Conservation (phyloP, 176 grass and related monocot species). For the Juncus effusus region DNA sequence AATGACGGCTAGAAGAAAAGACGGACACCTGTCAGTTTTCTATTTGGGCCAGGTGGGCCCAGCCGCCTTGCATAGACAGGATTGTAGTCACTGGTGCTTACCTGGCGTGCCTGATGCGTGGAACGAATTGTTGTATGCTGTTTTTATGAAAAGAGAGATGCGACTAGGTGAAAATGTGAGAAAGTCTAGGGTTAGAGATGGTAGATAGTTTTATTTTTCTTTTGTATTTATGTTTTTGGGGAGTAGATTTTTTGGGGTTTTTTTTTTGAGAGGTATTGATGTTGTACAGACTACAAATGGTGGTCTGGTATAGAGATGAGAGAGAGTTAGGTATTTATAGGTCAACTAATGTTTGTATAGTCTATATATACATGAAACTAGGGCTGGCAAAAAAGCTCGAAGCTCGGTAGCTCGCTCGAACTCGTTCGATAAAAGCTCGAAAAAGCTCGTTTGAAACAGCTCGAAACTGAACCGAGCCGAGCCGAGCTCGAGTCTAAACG, state of each 20-base stretch:
- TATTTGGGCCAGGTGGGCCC: constrained; percentile 47
- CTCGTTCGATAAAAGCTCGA: too few species aligned
- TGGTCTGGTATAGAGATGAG: constrained; percentile 14
- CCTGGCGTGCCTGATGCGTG: constrained; percentile 91
- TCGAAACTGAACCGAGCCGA: too few species aligned
- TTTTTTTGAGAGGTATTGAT: not conserved
- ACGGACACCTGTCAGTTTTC: constrained; percentile 71
- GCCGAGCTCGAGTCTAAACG: too few species aligned
- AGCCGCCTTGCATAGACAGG: constrained; percentile 59
- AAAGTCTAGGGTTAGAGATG: not conserved
- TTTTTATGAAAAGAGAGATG: constrained; percentile 47
- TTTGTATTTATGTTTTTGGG: constrained; percentile 10
- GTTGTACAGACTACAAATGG: constrained; percentile 11
- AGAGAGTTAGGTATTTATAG: constrained; percentile 1
- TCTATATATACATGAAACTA: too few species aligned
- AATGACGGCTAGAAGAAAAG: constrained; percentile 76
- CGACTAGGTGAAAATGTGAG: constrained; percentile 17
- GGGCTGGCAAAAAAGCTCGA: too few species aligned
- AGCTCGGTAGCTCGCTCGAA: too few species aligned
- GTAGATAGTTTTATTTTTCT: constrained; percentile 16
- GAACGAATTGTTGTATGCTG: constrained; percentile 76
- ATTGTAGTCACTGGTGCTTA: constrained; percentile 98
- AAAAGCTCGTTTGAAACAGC: too few species aligned
- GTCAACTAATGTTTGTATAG: too few species aligned
- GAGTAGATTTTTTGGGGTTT: not conserved